These are phyloP conservation scores for Lactarius quietus DNA, from an alignment of 768 basidiomycete genomes.

Conservation along the genomic window DNA sequence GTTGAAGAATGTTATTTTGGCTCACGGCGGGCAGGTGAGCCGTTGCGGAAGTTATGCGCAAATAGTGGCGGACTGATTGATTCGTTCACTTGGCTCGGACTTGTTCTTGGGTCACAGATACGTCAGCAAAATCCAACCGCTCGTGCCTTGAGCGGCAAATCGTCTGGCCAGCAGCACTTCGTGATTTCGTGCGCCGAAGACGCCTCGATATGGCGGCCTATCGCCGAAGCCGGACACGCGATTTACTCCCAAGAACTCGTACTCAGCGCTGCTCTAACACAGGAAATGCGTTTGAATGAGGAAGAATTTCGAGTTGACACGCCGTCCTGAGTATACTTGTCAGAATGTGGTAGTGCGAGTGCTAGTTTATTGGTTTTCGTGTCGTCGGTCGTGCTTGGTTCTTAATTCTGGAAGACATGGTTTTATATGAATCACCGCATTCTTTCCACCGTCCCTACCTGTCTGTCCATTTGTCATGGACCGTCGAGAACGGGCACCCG, in stretches of 20 bases:
- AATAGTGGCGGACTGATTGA: background rate
- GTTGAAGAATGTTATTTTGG: conserved; percentile 63
- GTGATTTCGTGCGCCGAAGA: conserved; percentile 69
- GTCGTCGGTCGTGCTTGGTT: conserved; percentile 5
- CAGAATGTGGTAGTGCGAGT: background rate
- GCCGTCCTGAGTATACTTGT: background rate
- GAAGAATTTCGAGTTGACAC: conserved; percentile 19
- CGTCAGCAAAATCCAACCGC: conserved; percentile 49
- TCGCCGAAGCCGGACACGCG: conserved; percentile 46
- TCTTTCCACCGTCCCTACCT: conserved; percentile 1
- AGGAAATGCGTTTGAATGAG: conserved; percentile 63
- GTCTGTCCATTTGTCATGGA: conserved; percentile 9
- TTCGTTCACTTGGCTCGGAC: background rate
- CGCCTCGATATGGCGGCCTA: conserved; percentile 58
- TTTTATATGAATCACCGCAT: conserved; percentile 10
- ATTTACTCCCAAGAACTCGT: conserved; percentile 73
- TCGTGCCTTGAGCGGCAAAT: conserved; percentile 49
- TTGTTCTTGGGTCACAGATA: conserved; percentile 34
- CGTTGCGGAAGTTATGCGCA: background rate
- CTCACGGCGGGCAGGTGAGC: conserved; percentile 66
- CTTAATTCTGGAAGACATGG: conserved; percentile 2
- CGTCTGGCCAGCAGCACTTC: conserved; percentile 45
- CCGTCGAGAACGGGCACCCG: conserved; percentile 6
- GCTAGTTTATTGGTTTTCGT: background rate
- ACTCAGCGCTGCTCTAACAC: conserved; percentile 58